These are phyloP conservation scores for Spinacia oleracea DNA, from an alignment of 179 eudicot genomes.

Conservation along the genomic window DNA sequence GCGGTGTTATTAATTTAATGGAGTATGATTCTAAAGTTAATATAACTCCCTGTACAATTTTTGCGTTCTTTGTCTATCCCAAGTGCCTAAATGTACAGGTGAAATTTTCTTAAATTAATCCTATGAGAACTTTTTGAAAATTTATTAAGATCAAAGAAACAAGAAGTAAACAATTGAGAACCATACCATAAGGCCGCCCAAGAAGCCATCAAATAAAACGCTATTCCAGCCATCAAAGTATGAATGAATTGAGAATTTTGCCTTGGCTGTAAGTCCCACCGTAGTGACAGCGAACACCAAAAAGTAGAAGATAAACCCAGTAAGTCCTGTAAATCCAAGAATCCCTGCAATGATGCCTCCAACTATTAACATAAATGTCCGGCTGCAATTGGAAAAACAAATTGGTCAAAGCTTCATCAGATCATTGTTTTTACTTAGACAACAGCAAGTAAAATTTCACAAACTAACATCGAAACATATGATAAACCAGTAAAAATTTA, in stretches of 20 bases:
- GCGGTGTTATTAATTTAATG: background rate
- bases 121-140: background rate
- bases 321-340: conserved; percentile 76
- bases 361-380: conserved; percentile 86
- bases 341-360: conserved; percentile 95
- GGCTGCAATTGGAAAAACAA: conserved; percentile 53
- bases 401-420: conserved; percentile 20
- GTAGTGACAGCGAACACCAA: conserved; percentile 87
- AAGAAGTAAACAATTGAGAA: conserved; percentile 15
- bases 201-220: conserved; percentile 80
- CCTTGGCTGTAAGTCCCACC: conserved; percentile 77
- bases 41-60: background rate
- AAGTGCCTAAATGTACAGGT: background rate
- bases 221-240: conserved; percentile 92
- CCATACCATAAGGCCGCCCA: conserved; percentile 89
- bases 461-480: conserved; percentile 4
- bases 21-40: background rate
- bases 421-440: background rate
- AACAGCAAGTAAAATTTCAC: background rate
- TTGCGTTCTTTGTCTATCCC: background rate
- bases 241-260: conserved; percentile 77
- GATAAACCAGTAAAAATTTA: background rate
- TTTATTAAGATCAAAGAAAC: background rate
- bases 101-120: background rate
- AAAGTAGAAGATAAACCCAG: conserved; percentile 83